A percentile compares a stretch with the other conserved stretches of the same genome.
These are phyloP conservation scores for Cokeromyces recurvatus DNA, from an alignment of 371 early-diverging fungal genomes.

Conservation along the genomic window DNA sequence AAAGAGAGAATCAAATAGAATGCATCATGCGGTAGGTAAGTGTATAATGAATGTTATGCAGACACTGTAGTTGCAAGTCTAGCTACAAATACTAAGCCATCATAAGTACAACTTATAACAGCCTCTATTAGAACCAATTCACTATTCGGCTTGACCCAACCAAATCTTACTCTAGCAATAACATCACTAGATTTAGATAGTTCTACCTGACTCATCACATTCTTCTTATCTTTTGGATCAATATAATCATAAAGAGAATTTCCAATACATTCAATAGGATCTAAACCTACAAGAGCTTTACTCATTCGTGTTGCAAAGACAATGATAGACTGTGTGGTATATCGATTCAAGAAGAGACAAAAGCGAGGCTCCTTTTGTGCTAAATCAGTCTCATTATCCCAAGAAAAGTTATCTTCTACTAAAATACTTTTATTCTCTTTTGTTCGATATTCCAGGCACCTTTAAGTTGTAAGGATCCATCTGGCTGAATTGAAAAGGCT, in stretches of 20 bases:
- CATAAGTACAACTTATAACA: constrained; percentile 37
- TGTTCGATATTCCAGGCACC: constrained; percentile 28
- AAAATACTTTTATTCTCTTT: constrained; percentile 4
- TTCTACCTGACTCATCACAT: constrained; percentile 10
- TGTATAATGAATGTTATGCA: background rate
- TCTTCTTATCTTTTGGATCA: background rate
- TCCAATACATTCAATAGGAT: constrained; percentile 11
- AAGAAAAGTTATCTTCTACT: too few relatives aligned
- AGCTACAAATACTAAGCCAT: constrained; percentile 38
- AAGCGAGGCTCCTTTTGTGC: constrained; percentile 19
- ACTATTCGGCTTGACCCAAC: constrained; percentile 12
- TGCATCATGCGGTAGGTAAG: too few relatives aligned
- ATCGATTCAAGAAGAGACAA: constrained; percentile 20
- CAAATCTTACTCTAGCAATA: constrained; percentile 10
- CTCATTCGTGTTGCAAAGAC: constrained; percentile 19
- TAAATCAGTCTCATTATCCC: too few relatives aligned
- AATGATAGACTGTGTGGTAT: constrained; percentile 4
- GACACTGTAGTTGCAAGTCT: background rate
- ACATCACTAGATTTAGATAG: constrained; percentile 9
- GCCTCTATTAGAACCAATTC: constrained; percentile 18
- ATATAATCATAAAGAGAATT: constrained; percentile 10
- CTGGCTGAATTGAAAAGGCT: constrained; percentile 8
- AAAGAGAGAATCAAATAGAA: too few relatives aligned
- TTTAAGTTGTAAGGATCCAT: constrained; percentile 20
- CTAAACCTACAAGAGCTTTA: constrained; percentile 2